These are phyloP conservation scores for Ballota nigra DNA, from an alignment of 257 asterid genomes.

Conservation along the genomic window DNA sequence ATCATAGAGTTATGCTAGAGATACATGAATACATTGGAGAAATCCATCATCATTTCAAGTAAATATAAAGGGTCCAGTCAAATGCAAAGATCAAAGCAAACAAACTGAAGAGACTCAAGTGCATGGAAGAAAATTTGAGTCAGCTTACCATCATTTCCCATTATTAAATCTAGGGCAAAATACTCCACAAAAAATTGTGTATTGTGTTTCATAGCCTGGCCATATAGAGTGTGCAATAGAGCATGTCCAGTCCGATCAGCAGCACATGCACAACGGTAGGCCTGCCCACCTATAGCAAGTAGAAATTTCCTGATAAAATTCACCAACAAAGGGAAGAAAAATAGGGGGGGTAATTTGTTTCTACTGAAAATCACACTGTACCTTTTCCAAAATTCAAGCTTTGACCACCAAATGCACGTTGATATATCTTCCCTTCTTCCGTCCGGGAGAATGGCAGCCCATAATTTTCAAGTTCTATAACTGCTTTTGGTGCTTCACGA, in stretches of 20 bases:
- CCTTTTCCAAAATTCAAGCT: constrained; percentile 95
- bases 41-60: constrained; percentile 11
- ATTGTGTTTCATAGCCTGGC: constrained; percentile 99
- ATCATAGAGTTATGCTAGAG: neutral
- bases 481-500: constrained; percentile 94
- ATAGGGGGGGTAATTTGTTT: neutral
- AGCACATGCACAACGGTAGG: constrained; percentile 98
- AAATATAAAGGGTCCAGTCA: neutral
- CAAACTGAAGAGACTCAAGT: constrained; percentile 15
- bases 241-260: constrained; percentile 99
- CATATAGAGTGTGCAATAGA: constrained; percentile 91
- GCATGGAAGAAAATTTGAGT: constrained; percentile 9
- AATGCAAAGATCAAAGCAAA: constrained; percentile 9
- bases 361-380: constrained; percentile 19
- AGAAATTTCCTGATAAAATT: constrained; percentile 9
- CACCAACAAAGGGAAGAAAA: neutral
- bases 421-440: constrained; percentile 95
- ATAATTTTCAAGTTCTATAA: constrained; percentile 86
- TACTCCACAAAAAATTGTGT: constrained; percentile 96
- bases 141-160: constrained; percentile 77
- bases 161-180: constrained; percentile 85
- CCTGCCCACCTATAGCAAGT: constrained; percentile 78
- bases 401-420: constrained; percentile 99
- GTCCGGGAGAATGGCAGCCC: constrained; percentile 97
- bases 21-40: constrained; percentile 3